These are phyloP conservation scores for Rauvolfia tetraphylla DNA, from an alignment of 257 asterid species.

Conservation along the genomic window DNA sequence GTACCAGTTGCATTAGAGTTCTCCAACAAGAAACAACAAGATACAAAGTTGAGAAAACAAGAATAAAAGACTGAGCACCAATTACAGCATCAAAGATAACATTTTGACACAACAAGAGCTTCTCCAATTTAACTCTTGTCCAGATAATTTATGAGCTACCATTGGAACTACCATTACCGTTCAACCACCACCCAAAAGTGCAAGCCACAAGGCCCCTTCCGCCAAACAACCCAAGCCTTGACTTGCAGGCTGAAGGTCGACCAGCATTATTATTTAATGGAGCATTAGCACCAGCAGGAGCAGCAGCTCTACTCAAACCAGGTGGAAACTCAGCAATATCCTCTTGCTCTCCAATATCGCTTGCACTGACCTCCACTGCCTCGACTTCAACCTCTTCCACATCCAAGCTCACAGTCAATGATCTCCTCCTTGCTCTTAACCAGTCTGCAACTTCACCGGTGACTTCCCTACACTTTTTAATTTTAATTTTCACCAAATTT, in stretches of 20 bases:
- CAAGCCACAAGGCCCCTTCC: conserved; percentile 60
- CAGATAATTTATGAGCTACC: conserved; percentile 30
- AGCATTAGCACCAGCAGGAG: conserved; percentile 22
- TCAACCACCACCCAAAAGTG: conserved; percentile 57
- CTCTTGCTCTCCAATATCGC: conserved; percentile 49
- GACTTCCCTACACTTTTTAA: conserved; percentile 75
- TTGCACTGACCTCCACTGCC: conserved; percentile 47
- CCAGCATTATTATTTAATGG: conserved; percentile 38
- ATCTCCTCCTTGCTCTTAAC: conserved; percentile 60
- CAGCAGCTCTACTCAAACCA: conserved; percentile 20
- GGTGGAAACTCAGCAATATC: conserved; percentile 50
- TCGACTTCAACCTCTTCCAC: conserved; percentile 62
- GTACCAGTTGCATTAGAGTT: neutral
- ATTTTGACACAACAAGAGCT: conserved; percentile 16
- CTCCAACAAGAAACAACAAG: neutral
- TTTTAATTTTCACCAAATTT: conserved; percentile 79
- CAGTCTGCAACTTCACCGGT: conserved; percentile 56
- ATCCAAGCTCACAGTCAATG: conserved; percentile 61
- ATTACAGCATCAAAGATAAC: conserved; percentile 16
- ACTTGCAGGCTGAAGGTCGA: conserved; percentile 33
- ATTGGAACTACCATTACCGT: conserved; percentile 36
- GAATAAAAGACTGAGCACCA: conserved; percentile 12
- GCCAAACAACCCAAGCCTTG: conserved; percentile 47
- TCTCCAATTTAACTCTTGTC: conserved; percentile 17
- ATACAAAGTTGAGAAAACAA: conserved; percentile 3